Percentiles rank a stretch among this genome's conserved stretches.
Conservation (phyloP, 257 asterid genomes). For the Ilex aquifolium region DNA sequence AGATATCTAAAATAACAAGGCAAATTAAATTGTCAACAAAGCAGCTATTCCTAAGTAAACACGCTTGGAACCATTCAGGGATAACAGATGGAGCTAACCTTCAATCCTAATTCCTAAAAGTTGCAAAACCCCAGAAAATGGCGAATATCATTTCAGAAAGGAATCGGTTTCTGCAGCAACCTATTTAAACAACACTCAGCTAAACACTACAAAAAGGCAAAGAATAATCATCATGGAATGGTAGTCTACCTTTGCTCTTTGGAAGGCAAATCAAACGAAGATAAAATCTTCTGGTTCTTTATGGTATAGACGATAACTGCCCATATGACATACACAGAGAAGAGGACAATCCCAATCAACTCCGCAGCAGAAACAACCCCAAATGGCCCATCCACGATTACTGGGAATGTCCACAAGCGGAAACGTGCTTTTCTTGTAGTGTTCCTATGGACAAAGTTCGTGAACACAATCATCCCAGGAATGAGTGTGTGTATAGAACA, state of each 20-base stretch:
- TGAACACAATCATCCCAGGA: not conserved
- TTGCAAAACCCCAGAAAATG: too few species aligned
- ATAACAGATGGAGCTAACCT: too few species aligned
- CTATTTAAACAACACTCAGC: too few species aligned
- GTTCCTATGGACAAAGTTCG: constrained; percentile 28
- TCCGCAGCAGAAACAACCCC: constrained; percentile 94
- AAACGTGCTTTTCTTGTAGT: constrained; percentile 29
- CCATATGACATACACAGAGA: constrained; percentile 49
- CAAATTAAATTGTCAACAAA: not conserved
- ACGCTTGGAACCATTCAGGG: not conserved
- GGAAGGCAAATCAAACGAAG: constrained; percentile 26
- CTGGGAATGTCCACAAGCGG: constrained; percentile 79
- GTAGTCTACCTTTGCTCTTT: constrained; percentile 33
- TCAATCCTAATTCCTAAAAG: too few species aligned
- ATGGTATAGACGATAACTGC: constrained; percentile 39
- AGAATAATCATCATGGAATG: not conserved
- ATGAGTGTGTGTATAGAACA: not conserved
- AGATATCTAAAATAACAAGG: not conserved
- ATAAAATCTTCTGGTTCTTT: constrained; percentile 23
- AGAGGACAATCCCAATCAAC: constrained; percentile 55
- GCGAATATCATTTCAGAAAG: too few species aligned
- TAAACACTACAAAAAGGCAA: not conserved
- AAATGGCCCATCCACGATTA: constrained; percentile 74
- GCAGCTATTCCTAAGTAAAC: not conserved
- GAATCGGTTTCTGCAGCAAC: too few species aligned